Base-by-base conservation (phyloP, 2,329 filamentous ascomycete species). In the Phaeosphaeria sp. region DNA sequence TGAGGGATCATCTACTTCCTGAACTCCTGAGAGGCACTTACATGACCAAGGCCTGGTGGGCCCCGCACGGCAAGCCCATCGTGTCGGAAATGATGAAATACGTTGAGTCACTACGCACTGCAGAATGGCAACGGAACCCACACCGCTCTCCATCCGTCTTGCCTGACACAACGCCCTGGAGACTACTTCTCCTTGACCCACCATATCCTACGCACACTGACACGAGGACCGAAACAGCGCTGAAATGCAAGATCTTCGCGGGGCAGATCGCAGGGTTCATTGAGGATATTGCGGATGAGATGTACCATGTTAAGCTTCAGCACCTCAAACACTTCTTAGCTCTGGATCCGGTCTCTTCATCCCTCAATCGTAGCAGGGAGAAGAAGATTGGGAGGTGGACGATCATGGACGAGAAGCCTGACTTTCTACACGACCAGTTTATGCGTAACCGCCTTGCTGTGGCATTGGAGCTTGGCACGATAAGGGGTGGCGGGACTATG, bases 171-270 rank as follows among this genome's bases (percentile, higher is more conserved):
- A 74, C 72, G 47, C 4, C 18, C 0, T 59, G 69, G 46, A 63
- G 63, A 0, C 64, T 78, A 6, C 63, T 64, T 53, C 57, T 77
- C 2, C 57, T 76, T 5, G 55, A 67, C 6, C 72, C 66, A 33
- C 66, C 71, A 1, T 49, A 46, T 17, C 58, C 56, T 18, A 15
- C 41, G 1, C 46, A 17, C 6, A 9, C 57, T 21, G 43, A 58
- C 15, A 22, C 23, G 0, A 36, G 52, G 10, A 47, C 23, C 18
- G 27, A 52, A 1, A 61, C n/a, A 20, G 10, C 6, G 3, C 4
- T 18, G 18, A 20, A 43, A 43, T 69, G 69, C 43, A 59, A 63
- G 21, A 20, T 9, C 0, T 68, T 73, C 48, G 66, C 69, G 1
- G 18, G 59, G 1, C 56, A 68, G 18, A 43, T 73, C 0, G 27